Base-by-base conservation (phyloP, 2,329 filamentous ascomycete species). In the Penicillium sp. region DNA sequence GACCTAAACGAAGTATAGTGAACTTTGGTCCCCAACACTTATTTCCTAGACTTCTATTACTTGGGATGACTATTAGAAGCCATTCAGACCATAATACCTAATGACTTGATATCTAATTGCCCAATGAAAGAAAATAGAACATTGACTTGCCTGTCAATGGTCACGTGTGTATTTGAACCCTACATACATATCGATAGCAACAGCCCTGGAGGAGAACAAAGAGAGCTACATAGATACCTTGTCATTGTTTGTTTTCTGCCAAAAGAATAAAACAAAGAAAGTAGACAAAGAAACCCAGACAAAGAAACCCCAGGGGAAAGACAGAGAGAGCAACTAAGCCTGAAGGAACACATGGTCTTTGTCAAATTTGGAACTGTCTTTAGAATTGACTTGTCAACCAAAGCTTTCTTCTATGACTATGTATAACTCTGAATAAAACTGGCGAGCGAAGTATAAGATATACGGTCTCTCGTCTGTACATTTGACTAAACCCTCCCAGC, bases 161-260 rank as follows among this genome's bases (percentile, higher is more conserved):
- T 53, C 50, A 53, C 50, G 50, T 53, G 50, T 19, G 17, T 27
- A 6, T 17, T n/a, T 6, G 12, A 53, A n/a, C 50, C 50, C 50
- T 53, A 21, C 3, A 35, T 15, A 12, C 3, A 35, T 7, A 15
- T 21, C 31, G 31, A 33, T 33, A 13, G 31, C 13, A 35, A 17
- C 6, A 33, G 19, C 31, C 46, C 21, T n/a, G 19, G 38, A 43
- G n/a, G 35, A 27, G 50, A 35, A 37, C 15, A 33, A 53, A 53
- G 40, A 33, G 8, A 25, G 19, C 17, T 17, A 37, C 15, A 9
- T 19, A 52, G 17, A 1, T 21, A 17, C n/a, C 37, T 31, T 35
- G 21, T 7, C 8, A 43, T 45, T 43, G 50, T 35, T 25, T 13
- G 7, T 27, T 19, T 33, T 35, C 8, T 7, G 4, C 2, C 23